These are phyloP conservation scores for Trametes elegans DNA, from an alignment of 768 basidiomycete genomes.

Conservation along the genomic window DNA sequence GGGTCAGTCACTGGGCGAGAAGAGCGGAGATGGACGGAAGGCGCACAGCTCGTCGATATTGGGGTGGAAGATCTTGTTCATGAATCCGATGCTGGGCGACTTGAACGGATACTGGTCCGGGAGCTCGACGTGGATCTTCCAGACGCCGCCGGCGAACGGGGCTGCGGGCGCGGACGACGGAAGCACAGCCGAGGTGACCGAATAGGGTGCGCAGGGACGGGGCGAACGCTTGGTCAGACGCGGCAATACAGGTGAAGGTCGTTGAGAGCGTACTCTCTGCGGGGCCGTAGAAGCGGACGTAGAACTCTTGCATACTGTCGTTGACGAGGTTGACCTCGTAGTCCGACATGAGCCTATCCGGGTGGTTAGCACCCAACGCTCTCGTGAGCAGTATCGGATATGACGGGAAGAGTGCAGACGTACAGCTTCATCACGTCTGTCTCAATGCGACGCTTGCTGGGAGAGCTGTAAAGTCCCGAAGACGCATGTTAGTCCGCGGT, in stretches of 20 bases:
- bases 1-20: constrained; percentile 6
- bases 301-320: constrained; percentile 99
- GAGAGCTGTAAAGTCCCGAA: constrained; percentile 57
- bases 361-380: not conserved
- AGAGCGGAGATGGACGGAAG: not conserved
- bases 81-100: constrained; percentile 98
- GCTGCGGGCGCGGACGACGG: constrained; percentile 45
- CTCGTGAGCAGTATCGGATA: not conserved
- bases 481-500: constrained; percentile 29
- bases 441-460: constrained; percentile 91
- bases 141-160: constrained; percentile 95
- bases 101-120: constrained; percentile 99
- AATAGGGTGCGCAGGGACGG: not conserved
- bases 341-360: constrained; percentile 89
- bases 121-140: constrained; percentile 99
- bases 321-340: constrained; percentile 97
- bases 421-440: constrained; percentile 99
- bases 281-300: constrained; percentile 93
- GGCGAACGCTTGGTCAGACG: not conserved
- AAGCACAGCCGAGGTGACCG: not conserved
- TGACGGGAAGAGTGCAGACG: constrained; percentile 25
- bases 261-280: constrained; percentile 65
- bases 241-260: not conserved
- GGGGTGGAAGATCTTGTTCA: constrained; percentile 99
- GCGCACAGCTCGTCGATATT: constrained; percentile 97